These are phyloP conservation scores for Sordaria brevicollis DNA, from an alignment of 495 filamentous ascomycete species.

Conservation along the genomic window DNA sequence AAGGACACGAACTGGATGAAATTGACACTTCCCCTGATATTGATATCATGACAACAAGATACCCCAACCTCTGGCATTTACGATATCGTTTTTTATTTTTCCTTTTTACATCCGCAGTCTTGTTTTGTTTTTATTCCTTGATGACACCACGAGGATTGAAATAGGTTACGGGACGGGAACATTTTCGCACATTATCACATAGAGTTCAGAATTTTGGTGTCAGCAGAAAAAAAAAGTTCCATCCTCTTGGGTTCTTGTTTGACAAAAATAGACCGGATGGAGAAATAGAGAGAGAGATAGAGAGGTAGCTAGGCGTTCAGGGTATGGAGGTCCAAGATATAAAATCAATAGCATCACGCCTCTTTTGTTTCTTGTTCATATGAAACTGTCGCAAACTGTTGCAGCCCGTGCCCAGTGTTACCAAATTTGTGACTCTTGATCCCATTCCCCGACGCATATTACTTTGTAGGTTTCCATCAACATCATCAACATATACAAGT, in stretches of 20 bases:
- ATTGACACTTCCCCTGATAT: neutral
- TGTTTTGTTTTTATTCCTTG: neutral
- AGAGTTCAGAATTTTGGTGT: neutral
- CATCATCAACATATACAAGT: too few relatives aligned
- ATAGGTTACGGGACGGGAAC: neutral
- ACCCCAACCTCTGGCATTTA: neutral
- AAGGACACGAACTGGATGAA: neutral
- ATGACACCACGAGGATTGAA: neutral
- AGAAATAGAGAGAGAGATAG: too few relatives aligned
- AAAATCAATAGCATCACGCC: too few relatives aligned
- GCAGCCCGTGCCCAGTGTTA: too few relatives aligned
- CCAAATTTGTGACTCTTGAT: too few relatives aligned
- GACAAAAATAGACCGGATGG: neutral
- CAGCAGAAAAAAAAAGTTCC: neutral
- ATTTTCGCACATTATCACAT: neutral
- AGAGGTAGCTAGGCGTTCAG: neutral
- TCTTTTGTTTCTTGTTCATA: too few relatives aligned
- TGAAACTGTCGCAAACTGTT: too few relatives aligned
- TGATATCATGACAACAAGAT: neutral
- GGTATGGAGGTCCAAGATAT: neutral
- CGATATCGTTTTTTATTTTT: too few relatives aligned
- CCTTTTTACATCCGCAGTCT: neutral
- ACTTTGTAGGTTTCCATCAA: too few relatives aligned
- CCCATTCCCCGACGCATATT: too few relatives aligned
- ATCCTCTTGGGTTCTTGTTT: neutral